A percentile compares a stretch with the other conserved stretches of the same genome.
These are phyloP conservation scores for Sergeia podlipaevii DNA, from an alignment of 208 protist genomes.

Conservation along the genomic window DNA sequence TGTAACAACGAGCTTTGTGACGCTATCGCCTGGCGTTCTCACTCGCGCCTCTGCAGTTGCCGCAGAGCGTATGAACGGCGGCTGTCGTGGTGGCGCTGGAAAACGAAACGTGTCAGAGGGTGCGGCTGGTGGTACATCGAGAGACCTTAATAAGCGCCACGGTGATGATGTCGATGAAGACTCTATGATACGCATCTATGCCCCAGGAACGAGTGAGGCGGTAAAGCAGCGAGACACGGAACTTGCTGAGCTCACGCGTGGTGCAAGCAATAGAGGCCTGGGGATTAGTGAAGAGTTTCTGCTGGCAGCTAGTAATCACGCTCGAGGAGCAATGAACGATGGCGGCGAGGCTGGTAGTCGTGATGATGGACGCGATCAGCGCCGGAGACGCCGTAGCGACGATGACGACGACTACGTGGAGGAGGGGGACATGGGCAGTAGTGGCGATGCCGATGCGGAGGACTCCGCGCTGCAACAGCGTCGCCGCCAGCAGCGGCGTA, in stretches of 20 bases:
- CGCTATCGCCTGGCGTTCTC: constrained; percentile 44
- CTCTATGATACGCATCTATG: background rate
- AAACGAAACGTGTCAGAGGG: background rate
- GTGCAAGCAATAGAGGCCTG: background rate
- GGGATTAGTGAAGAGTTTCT: background rate
- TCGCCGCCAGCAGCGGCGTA: background rate
- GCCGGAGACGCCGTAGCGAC: background rate
- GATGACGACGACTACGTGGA: constrained; percentile 6
- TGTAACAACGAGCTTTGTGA: constrained; percentile 92
- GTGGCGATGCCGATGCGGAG: background rate
- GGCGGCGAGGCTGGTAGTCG: constrained; percentile 2
- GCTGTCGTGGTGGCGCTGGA: no score
- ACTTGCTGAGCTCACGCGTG: background rate
- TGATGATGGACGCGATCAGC: background rate
- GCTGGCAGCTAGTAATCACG: background rate
- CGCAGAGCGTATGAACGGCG: background rate
- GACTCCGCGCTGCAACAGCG: background rate
- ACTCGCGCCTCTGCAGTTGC: constrained; percentile 6
- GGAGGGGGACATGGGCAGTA: background rate
- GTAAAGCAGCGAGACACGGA: constrained; percentile 6
- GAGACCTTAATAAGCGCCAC: background rate
- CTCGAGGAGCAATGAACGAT: background rate
- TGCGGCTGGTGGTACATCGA: background rate
- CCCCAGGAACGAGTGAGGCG: background rate
- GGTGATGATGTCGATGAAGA: background rate